These are phyloP conservation scores for Penicillium riverlandense DNA, from an alignment of 495 filamentous ascomycete species.

Conservation along the genomic window DNA sequence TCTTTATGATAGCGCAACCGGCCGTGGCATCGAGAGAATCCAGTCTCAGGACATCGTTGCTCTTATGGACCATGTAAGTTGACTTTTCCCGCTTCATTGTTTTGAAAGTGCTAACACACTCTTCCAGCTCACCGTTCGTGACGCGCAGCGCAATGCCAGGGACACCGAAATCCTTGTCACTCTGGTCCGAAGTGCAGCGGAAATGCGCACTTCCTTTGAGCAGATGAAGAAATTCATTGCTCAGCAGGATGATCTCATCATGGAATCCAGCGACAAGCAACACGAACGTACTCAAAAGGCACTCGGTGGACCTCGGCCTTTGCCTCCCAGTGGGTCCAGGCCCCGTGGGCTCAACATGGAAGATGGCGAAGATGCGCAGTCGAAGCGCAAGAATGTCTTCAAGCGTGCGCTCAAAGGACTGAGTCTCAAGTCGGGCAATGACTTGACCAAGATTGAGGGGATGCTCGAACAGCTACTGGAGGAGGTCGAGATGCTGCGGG, in stretches of 20 bases:
- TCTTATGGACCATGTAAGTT: conserved; percentile 87
- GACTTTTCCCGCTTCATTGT: background rate
- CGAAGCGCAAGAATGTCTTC: conserved; percentile 84
- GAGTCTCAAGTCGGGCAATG: conserved; percentile 76
- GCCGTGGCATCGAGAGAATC: conserved; percentile 83
- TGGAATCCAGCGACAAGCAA: conserved; percentile 75
- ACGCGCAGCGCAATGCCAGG: conserved; percentile 91
- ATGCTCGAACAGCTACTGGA: conserved; percentile 89
- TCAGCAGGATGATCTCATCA: conserved; percentile 76
- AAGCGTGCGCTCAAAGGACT: conserved; percentile 85
- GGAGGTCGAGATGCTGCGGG: conserved; percentile 85
- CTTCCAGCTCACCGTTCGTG: conserved; percentile 81
- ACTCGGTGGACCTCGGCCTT: conserved; percentile 81
- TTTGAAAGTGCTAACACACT: conserved; percentile 23
- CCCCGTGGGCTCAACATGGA: conserved; percentile 48
- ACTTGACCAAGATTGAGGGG: conserved; percentile 85
- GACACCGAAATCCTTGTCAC: conserved; percentile 97
- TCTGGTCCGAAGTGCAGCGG: conserved; percentile 85
- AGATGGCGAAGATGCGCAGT: conserved; percentile 65
- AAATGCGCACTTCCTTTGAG: conserved; percentile 96
- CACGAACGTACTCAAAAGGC: conserved; percentile 78
- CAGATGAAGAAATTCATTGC: conserved; percentile 90
- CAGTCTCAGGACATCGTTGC: conserved; percentile 96
- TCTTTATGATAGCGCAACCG: conserved; percentile 85
- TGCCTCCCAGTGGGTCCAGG: conserved; percentile 46